These are phyloP conservation scores for Sclerotinia minor DNA, from an alignment of 2,329 filamentous ascomycete species.

Conservation along the genomic window DNA sequence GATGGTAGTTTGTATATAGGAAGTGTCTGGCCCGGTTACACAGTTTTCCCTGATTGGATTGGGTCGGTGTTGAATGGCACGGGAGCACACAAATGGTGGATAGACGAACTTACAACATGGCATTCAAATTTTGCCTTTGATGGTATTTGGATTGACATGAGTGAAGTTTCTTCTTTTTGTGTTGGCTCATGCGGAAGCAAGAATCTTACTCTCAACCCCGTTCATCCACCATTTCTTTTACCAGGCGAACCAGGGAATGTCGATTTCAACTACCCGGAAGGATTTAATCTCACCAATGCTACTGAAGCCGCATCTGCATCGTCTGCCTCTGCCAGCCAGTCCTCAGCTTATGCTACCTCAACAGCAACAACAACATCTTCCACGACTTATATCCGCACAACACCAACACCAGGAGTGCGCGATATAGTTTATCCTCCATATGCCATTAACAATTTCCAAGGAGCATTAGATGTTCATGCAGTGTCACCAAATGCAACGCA, in stretches of 20 bases:
- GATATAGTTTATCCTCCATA: slow-evolving; percentile 76
- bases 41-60: slow-evolving; percentile 69
- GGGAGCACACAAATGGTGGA: slow-evolving; percentile 69
- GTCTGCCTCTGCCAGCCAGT: slow-evolving; percentile 54
- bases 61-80: slow-evolving; percentile 61
- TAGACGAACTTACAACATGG: slow-evolving; percentile 58
- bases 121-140: slow-evolving; percentile 54
- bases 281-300: slow-evolving; percentile 66
- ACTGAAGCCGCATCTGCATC: slow-evolving; percentile 65
- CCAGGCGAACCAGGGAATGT: slow-evolving; percentile 64
- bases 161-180: slow-evolving; percentile 63
- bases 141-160: slow-evolving; percentile 61
- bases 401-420: slow-evolving; percentile 61
- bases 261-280: slow-evolving; percentile 64
- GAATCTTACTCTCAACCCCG: slow-evolving; percentile 66
- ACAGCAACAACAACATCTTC: slow-evolving; percentile 37
- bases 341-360: slow-evolving; percentile 42
- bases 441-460: slow-evolving; percentile 70
- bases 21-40: slow-evolving; percentile 73
- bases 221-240: slow-evolving; percentile 64
- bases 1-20: slow-evolving; percentile 60
- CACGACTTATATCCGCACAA: slow-evolving; percentile 56
- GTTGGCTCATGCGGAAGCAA: slow-evolving; percentile 69
- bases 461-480: slow-evolving; percentile 71
- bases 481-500: slow-evolving; percentile 78